Conservation (phyloP, 176 grass and related monocot species). For the Pharus latifolius region DNA sequence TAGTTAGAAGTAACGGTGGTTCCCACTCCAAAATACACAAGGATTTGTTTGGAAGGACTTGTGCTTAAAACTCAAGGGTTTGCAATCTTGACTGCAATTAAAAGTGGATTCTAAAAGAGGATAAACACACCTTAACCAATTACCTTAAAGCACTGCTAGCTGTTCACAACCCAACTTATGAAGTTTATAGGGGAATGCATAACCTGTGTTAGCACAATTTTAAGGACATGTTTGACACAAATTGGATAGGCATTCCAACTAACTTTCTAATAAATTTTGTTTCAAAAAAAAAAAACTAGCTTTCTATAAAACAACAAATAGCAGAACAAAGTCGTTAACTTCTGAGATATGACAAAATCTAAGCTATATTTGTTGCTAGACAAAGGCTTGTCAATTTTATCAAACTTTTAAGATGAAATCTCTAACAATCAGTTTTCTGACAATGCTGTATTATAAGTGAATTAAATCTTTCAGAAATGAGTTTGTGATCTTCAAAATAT, state of each 20-base stretch:
- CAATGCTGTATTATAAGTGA: not conserved
- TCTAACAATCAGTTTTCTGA: not conserved
- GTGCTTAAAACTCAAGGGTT: not conserved
- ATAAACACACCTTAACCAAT: not conserved
- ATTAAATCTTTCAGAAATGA: not conserved
- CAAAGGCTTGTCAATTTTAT: not conserved
- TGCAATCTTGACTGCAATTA: not conserved
- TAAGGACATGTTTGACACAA: not conserved
- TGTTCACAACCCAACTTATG: not conserved
- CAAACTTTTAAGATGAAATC: not conserved
- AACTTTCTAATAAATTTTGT: not conserved
- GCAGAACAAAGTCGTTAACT: constrained; percentile 25
- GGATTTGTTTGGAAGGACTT: not conserved
- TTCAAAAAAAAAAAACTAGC: no score
- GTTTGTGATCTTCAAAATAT: not conserved
- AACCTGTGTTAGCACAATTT: no score
- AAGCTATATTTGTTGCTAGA: not conserved
- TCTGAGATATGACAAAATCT: constrained; percentile 5
- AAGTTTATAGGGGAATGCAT: no score
- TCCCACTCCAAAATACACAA: not conserved
- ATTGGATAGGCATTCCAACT: constrained; percentile 10
- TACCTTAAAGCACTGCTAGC: constrained; percentile 1
- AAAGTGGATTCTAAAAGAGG: not conserved
- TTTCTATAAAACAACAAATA: constrained; percentile 15
- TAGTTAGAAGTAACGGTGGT: not conserved